Evolutionary conservation across 495 filamentous ascomycete genomes (phyloP), one percentile per base, ranked within the genome.

Genomic region (Penicillium bovifimosum): DNA sequence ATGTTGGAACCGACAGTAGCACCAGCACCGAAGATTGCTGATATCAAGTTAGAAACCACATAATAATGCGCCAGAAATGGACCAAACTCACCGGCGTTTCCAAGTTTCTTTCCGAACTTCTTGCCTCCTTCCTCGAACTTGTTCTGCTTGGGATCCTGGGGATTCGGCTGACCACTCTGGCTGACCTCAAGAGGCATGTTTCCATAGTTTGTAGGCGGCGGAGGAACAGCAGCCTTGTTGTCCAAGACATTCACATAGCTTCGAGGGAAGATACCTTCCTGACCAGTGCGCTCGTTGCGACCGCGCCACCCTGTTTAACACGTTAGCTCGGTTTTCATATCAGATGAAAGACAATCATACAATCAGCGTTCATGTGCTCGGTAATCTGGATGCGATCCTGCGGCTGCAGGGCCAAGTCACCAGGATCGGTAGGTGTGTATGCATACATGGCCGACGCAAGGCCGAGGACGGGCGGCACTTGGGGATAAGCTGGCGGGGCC

Each of bases 331-430:
- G 41, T 13, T 41, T 52, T 34, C 4, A 34, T 31, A 18, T 39
- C 20, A 20, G 9, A 24, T 26, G 9, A 1, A 14, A 13, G 11
- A 18, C 35, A 20, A 31, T 62, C 73, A 53, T 75, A 95, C 93
- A 98, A 62, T 98, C 93, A 16, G 82, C 83, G 59, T 96, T 97
- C 83, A 95, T 90, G 70, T 96, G 89, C 65, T 96, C 88, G 41
- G 80, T 75, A 24, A 98, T 86, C 42, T 81, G 78, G 56, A 98
- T 75, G 18, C 79, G 76, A 69, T 96, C 91, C 60, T 90, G 82
- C 26, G 82, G 81, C 50, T 83, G 76, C 57, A 98, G 79, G 1
- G 78, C 79, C 47, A 91, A 75, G 66, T 97, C 93, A 33, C 88
- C 87, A 6, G 83, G 72, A 55, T 96, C 89, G 28, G 82, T 78